Evolutionary conservation across 768 basidiomycete genomes (phyloP).

Genomic region (Xerocomellus chrysenteron): DNA sequence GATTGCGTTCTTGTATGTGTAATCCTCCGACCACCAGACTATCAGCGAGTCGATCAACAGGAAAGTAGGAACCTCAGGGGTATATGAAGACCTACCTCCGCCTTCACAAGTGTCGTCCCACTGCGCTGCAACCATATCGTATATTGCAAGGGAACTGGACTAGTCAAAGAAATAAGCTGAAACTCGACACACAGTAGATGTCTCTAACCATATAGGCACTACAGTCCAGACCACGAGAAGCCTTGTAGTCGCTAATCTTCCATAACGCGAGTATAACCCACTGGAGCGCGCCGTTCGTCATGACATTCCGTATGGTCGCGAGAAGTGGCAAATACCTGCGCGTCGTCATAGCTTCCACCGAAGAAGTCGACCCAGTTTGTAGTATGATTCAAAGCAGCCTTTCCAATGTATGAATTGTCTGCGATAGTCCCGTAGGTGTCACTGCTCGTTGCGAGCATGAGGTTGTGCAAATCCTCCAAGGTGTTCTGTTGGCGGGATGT

Average conservation of each 20-base stretch:
- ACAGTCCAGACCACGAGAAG: slow-evolving; percentile 33
- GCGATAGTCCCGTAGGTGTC: slow-evolving; percentile 41
- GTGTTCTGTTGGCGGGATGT: slow-evolving; percentile 43
- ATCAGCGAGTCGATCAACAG: neutral
- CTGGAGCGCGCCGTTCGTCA: slow-evolving; percentile 26
- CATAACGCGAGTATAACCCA: slow-evolving; percentile 58
- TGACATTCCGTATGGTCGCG: too few species aligned
- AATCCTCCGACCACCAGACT: slow-evolving; percentile 60
- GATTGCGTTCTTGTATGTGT: slow-evolving; percentile 59
- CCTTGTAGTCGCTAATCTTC: slow-evolving; percentile 58
- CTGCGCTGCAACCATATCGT: slow-evolving; percentile 49
- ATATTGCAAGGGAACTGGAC: slow-evolving; percentile 48
- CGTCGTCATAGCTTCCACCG: slow-evolving; percentile 52
- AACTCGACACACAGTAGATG: slow-evolving; percentile 23
- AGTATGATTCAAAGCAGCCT: slow-evolving; percentile 37
- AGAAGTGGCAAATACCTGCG: slow-evolving; percentile 37
- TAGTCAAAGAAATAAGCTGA: slow-evolving; percentile 29
- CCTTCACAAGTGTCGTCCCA: slow-evolving; percentile 54
- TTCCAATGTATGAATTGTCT: slow-evolving; percentile 46
- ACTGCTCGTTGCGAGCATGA: slow-evolving; percentile 51
- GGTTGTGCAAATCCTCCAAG: slow-evolving; percentile 55
- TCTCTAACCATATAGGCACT: slow-evolving; percentile 18
- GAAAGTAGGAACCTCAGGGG: neutral
- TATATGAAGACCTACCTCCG: slow-evolving; percentile 36
- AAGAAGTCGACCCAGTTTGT: slow-evolving; percentile 46